Conservation (phyloP, 176 grass and related monocot species). For the Triticum turgidum region DNA sequence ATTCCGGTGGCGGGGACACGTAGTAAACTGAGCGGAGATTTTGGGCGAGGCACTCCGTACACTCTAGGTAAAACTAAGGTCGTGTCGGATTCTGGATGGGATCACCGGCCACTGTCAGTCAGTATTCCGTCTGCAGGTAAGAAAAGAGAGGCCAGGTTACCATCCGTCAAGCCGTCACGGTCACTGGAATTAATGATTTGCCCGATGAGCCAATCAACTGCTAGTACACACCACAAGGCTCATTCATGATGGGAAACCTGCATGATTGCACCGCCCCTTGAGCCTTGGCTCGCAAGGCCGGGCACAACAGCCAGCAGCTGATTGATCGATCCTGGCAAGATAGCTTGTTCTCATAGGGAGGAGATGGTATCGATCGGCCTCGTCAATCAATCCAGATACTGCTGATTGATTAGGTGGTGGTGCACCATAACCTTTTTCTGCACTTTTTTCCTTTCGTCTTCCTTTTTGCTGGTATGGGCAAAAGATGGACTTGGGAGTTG, state of each 20-base stretch:
- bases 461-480: neutral
- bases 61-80: too few species aligned
- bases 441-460: neutral
- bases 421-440: slow-evolving; percentile 29
- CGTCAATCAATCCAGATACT: slow-evolving; percentile 18
- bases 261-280: slow-evolving; percentile 14
- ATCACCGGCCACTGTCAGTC: neutral
- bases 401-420: neutral
- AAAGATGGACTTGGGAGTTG: slow-evolving; percentile 29
- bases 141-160: neutral
- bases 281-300: neutral
- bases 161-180: neutral
- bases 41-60: neutral
- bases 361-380: neutral
- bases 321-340: neutral
- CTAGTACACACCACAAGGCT: neutral
- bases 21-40: neutral
- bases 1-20: neutral
- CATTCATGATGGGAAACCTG: slow-evolving; percentile 27
- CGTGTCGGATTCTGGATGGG: neutral
- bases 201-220: neutral
- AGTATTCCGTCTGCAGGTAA: neutral
- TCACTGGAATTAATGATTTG: neutral
- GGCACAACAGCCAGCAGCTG: neutral
- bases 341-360: neutral